Evolutionary conservation across 2,329 filamentous ascomycete genomes (phyloP), one percentile per base, ranked within the genome.

Genomic region (Botrytis deweyae): DNA sequence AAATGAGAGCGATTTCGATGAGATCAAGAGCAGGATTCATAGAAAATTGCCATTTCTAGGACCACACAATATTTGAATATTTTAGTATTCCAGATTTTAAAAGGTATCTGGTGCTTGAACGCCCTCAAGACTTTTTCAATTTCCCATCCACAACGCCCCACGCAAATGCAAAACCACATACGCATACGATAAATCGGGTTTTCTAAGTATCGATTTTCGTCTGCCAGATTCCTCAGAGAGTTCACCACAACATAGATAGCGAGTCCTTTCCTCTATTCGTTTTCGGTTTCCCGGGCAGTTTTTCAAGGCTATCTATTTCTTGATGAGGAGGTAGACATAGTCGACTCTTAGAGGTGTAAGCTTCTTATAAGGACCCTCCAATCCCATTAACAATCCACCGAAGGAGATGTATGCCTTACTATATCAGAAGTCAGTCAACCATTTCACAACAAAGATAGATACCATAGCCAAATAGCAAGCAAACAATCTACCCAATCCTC

Each of bases 391-490:
- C 77, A 99, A 86, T 12, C 96, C 96, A 66, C 96, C 96, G 80
- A 98, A 99, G 1, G 94, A 97, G 78, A 97, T 88, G 84, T 95
- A 99, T 42, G 94, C 93, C 82, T 97, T 97, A 82, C 95, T 98
- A 78, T 77, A 75, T 71, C 38, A 63, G 40, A 77, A 67, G 44
- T 75, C 62, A 76, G 72, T 38, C 40, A n/a, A 18, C 46, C 49
- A n/a, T 25, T 58, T 64, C 62, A 67, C 33, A 55, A 7, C 22
- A 59, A 33, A 68, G 33, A 49, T 40, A 58, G 38, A 72, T 33
- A 55, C 7, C 25, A 67, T 42, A 55, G 12, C 7, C n/a, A 67
- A 20, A n/a, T 16, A 25, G 33, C 46, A 42, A 71, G 33, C 36
- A 64, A 36, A 20, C 61, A 25, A 58, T 7, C 66, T 2, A 49